Percentiles rank a stretch among this genome's conserved stretches.
These are phyloP conservation scores for Pleurotus platypus DNA, from an alignment of 768 basidiomycete species.

Conservation along the genomic window DNA sequence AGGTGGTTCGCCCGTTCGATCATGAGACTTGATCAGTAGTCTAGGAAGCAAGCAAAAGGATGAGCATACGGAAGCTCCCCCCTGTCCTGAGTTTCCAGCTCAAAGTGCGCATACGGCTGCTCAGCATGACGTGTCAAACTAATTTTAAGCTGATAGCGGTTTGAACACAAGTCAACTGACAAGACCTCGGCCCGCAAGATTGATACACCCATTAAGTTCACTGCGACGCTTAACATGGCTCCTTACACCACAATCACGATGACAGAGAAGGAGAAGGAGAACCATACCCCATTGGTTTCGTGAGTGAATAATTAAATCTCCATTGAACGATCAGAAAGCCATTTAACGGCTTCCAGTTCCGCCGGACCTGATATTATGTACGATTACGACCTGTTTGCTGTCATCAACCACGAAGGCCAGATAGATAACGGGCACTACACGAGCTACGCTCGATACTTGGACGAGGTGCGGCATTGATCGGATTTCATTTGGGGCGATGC, in stretches of 20 bases:
- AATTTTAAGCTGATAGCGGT: slow-evolving; percentile 53
- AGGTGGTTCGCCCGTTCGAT: not conserved
- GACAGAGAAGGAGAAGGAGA: slow-evolving; percentile 47
- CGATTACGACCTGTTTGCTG: slow-evolving; percentile 88
- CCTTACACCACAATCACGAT: slow-evolving; percentile 72
- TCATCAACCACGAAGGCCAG: slow-evolving; percentile 93
- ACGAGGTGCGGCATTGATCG: slow-evolving; percentile 58
- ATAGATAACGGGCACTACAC: slow-evolving; percentile 96
- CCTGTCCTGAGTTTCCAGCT: slow-evolving; percentile 92
- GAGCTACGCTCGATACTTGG: slow-evolving; percentile 77
- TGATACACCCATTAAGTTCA: slow-evolving; percentile 78
- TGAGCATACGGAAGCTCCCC: slow-evolving; percentile 83
- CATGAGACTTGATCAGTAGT: slow-evolving; percentile 6
- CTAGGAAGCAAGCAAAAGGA: slow-evolving; percentile 78
- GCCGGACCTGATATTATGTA: slow-evolving; percentile 68
- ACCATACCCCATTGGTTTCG: slow-evolving; percentile 6
- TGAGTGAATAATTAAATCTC: not conserved
- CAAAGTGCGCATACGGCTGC: slow-evolving; percentile 52
- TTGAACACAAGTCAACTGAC: slow-evolving; percentile 80
- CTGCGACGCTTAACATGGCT: slow-evolving; percentile 82
- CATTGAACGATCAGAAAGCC: not conserved
- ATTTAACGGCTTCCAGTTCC: slow-evolving; percentile 24
- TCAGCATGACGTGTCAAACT: not conserved
- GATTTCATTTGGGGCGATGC: not conserved
- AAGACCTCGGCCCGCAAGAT: slow-evolving; percentile 80